Percentiles rank a stretch among this genome's conserved stretches.
Evolutionary conservation across 2,329 filamentous ascomycete species (phyloP).

Genomic region (Geosmithia morbida): DNA sequence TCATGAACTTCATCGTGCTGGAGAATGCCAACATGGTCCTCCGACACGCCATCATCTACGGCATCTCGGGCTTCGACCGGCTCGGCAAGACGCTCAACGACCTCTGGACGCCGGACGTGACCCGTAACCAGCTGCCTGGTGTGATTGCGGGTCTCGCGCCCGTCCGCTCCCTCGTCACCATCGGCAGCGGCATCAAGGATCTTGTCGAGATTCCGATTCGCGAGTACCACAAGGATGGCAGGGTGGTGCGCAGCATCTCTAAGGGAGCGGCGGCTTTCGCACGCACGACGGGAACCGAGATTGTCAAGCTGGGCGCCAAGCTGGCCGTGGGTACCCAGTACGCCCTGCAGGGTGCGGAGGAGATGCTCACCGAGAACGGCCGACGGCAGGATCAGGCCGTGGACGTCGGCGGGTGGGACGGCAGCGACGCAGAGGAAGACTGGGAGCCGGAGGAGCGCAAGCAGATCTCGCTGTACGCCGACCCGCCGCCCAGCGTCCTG

Average conservation of each 20-base stretch:
- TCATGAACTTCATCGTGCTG: slow-evolving; percentile 96
- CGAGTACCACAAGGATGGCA: slow-evolving; percentile 89
- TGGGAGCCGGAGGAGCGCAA: slow-evolving; percentile 56
- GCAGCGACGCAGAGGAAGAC: slow-evolving; percentile 47
- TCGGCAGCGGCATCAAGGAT: slow-evolving; percentile 75
- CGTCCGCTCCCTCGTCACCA: slow-evolving; percentile 80
- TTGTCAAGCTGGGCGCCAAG: slow-evolving; percentile 91
- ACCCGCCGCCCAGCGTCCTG: slow-evolving; percentile 80
- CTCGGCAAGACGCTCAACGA: slow-evolving; percentile 85
- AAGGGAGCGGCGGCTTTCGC: slow-evolving; percentile 86
- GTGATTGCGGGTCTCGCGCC: slow-evolving; percentile 82
- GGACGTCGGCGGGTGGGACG: slow-evolving; percentile 32
- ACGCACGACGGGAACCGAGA: slow-evolving; percentile 81
- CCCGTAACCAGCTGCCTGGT: slow-evolving; percentile 72
- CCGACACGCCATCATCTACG: slow-evolving; percentile 83
- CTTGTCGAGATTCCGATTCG: slow-evolving; percentile 79
- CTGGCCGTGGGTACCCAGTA: slow-evolving; percentile 89
- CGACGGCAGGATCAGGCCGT: slow-evolving; percentile 13
- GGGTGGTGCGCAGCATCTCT: slow-evolving; percentile 78
- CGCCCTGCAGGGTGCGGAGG: slow-evolving; percentile 80
- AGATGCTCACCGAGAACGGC: slow-evolving; percentile 44
- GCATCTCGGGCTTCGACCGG: slow-evolving; percentile 78
- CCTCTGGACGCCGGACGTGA: slow-evolving; percentile 92
- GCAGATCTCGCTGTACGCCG: slow-evolving; percentile 80
- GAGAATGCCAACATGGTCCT: slow-evolving; percentile 80